phyloP scores from a whole-genome alignment of 768 basidiomycete genomes.

The Myochromella boudieri region DNA sequence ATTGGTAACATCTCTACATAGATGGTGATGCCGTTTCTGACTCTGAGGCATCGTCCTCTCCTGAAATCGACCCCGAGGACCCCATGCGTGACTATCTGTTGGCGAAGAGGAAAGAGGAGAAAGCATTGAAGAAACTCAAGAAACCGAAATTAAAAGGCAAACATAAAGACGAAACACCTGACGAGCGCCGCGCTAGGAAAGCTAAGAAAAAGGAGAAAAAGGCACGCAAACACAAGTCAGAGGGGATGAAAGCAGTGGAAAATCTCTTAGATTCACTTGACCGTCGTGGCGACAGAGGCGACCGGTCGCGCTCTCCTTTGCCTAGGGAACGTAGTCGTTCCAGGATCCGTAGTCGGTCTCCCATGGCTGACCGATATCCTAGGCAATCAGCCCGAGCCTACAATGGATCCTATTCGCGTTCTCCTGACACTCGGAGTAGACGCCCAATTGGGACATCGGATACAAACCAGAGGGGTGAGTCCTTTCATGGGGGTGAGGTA shows the following conservation, averaged over 20 bases:
- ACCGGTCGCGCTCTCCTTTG: conserved; percentile 20
- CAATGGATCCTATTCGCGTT: conserved; percentile 15
- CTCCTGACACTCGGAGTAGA: conserved; percentile 12
- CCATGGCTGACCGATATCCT: conserved; percentile 11
- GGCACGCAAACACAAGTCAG: conserved; percentile 57
- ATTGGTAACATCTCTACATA: conserved; percentile 18
- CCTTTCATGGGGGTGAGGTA: conserved; percentile 12
- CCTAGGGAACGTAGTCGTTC: conserved; percentile 15
- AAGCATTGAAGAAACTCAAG: conserved; percentile 63
- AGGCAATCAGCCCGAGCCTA: conserved; percentile 1
- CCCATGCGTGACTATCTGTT: conserved; percentile 95
- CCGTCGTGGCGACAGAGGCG: conserved; percentile 23
- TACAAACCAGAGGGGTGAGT: conserved; percentile 2
- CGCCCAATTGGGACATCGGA: conserved; percentile 6
- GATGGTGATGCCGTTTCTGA: conserved; percentile 60
- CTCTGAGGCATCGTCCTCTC: conserved; percentile 61
- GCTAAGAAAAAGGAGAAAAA: conserved; percentile 70
- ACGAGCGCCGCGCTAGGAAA: conserved; percentile 75
- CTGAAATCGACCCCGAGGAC: conserved; percentile 90
- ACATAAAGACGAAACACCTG: conserved; percentile 74
- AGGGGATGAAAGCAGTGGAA: conserved; percentile 65
- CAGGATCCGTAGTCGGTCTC: conserved; percentile 16
- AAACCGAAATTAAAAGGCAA: conserved; percentile 64
- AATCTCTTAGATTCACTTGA: conserved; percentile 57
- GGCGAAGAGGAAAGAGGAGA: conserved; percentile 70